A percentile compares a stretch with the other conserved stretches of the same genome.
These are phyloP conservation scores for Reutealis trisperma DNA, from an alignment of 345 rosid species.

Conservation along the genomic window DNA sequence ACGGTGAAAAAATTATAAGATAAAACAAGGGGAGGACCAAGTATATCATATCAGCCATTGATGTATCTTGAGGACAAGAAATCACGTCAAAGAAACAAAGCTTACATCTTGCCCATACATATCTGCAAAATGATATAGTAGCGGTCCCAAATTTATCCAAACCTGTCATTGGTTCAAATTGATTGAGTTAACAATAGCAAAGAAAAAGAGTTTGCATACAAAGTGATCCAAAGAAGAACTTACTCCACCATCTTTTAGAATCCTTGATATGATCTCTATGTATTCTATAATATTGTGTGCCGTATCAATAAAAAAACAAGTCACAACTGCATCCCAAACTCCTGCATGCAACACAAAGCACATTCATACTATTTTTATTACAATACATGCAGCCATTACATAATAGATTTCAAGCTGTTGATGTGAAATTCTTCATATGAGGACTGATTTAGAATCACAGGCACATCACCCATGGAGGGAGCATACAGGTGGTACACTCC, in stretches of 20 bases:
- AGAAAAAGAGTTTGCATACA: not conserved
- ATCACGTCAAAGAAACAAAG: slow-evolving; percentile 15
- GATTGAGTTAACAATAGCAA: slow-evolving; percentile 19
- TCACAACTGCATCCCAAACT: slow-evolving; percentile 91
- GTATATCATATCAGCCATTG: not conserved
- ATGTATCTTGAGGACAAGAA: not conserved
- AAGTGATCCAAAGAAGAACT: slow-evolving; percentile 32
- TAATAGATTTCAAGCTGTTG: too few relatives aligned
- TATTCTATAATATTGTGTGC: slow-evolving; percentile 93
- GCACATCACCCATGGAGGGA: too few relatives aligned
- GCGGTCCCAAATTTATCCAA: slow-evolving; percentile 96
- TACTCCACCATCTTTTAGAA: slow-evolving; percentile 94
- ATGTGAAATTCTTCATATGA: too few relatives aligned
- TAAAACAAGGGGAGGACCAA: slow-evolving; percentile 5
- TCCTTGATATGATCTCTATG: slow-evolving; percentile 87
- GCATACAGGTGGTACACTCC: too few relatives aligned
- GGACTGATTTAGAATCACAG: too few relatives aligned
- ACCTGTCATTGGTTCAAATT: slow-evolving; percentile 48
- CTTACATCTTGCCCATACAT: slow-evolving; percentile 83
- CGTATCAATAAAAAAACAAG: slow-evolving; percentile 95
- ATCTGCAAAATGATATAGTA: slow-evolving; percentile 92
- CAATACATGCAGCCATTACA: not conserved
- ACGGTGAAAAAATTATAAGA: not conserved
- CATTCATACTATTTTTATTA: slow-evolving; percentile 14
- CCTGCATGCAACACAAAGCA: slow-evolving; percentile 53